Base-by-base conservation (phyloP, 148 eudicot species). In the Persicaria maculosa region DNA sequence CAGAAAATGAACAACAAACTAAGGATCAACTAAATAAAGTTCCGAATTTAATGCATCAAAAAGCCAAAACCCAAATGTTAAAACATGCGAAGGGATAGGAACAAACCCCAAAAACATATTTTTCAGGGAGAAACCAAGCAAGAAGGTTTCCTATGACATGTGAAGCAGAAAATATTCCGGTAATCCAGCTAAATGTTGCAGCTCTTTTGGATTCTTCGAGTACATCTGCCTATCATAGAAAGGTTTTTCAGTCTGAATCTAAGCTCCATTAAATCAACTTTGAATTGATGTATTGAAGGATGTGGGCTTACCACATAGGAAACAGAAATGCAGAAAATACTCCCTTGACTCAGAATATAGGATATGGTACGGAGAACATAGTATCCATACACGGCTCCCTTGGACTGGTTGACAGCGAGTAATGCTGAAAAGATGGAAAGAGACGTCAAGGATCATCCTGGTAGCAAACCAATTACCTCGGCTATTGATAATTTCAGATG, bases 291-390 rank as follows among this genome's bases (percentile, higher is more conserved):
- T 36, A 8, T 58, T 7, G 65, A 46, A 65, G 75, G 55, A 48
- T 47, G 54, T 55, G 57, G 44, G 71, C 91, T 90, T 88, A 93
- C 97, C 81, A 85, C 96, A 84, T 93, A 90, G 64, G 97, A 93
- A 76, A 87, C 96, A 68, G 96, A 74, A 76, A 93, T 93, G 91
- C 91, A 90, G 85, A 93, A 88, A 73, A 93, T 93, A 80, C 96
- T 93, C 81, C 97, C 93, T 73, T 90, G 96, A 78, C 97, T 93
- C 73, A 90, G 82, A 52, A 90, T 87, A 68, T 80, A 83, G 65
- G 97, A 90, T 20, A 93, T 53, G 36, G 96, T 90, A 50, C 97
- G 93, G 69, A 90, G 61, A 47, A 83, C 78, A 71, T 92, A 92
- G 79, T 92, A 92, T 64, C 88, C 87, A 77, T 92, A 92, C 16